A percentile compares a stretch with the other conserved stretches of the same genome.
phyloP scores from a whole-genome alignment of 192 early-diverging fungal species.

The Entophlyctis luteolus region DNA sequence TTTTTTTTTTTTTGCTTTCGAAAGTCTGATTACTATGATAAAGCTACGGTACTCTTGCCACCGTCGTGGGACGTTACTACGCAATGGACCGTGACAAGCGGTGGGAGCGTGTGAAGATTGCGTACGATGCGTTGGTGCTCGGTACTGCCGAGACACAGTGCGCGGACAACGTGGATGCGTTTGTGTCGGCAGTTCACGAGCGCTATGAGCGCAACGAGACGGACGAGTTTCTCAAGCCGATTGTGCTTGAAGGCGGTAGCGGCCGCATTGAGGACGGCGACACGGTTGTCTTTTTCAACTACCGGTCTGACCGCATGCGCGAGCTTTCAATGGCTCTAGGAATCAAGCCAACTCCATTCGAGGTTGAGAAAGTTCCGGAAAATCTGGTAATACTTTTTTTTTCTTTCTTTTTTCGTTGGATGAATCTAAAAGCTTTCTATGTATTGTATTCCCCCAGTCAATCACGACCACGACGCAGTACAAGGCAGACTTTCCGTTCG shows the following conservation, averaged over 20 bases:
- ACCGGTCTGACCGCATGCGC: slow-evolving; percentile 96
- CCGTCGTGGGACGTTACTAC: slow-evolving; percentile 95
- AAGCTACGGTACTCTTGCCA: slow-evolving; percentile 84
- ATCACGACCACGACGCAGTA: slow-evolving; percentile 97
- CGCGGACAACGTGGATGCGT: not conserved
- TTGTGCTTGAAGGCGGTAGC: slow-evolving; percentile 69
- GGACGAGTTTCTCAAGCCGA: slow-evolving; percentile 99
- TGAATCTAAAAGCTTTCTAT: not conserved
- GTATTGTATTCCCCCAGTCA: too few species aligned
- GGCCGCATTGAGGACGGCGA: slow-evolving; percentile 83
- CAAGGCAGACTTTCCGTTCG: slow-evolving; percentile 95
- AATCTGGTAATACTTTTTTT: slow-evolving; percentile 68
- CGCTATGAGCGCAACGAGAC: slow-evolving; percentile 86
- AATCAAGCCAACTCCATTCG: slow-evolving; percentile 80
- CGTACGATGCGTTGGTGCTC: slow-evolving; percentile 84
- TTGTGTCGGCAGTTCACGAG: slow-evolving; percentile 67
- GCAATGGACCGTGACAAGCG: slow-evolving; percentile 99
- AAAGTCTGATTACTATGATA: too few species aligned
- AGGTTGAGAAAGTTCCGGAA: slow-evolving; percentile 66
- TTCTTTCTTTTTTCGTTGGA: not conserved
- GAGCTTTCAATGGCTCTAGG: slow-evolving; percentile 82
- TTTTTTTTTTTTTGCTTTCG: not conserved
- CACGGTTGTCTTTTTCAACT: slow-evolving; percentile 97
- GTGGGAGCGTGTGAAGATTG: slow-evolving; percentile 96
- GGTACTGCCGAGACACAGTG: slow-evolving; percentile 57